Percentiles rank a stretch among this genome's conserved stretches.
phyloP scores from a whole-genome alignment of 2,329 filamentous ascomycete species.

The Fusarium concolor region DNA sequence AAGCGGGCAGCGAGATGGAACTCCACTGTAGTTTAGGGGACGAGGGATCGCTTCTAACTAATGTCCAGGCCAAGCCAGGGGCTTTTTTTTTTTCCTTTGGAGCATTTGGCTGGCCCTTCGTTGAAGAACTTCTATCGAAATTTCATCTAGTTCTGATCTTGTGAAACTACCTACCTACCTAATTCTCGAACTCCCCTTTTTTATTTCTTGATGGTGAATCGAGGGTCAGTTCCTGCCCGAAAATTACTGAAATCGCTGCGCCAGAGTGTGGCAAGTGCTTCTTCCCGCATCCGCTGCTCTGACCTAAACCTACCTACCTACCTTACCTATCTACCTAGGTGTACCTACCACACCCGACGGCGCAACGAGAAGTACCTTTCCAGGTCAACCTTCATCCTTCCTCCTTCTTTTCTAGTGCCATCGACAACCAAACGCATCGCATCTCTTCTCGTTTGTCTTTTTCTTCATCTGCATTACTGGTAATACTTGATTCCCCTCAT shows the following conservation, averaged over 20 bases:
- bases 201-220: neutral
- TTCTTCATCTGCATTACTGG: slow-evolving; percentile 26
- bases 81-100: slow-evolving; percentile 11
- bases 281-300: slow-evolving; percentile 31
- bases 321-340: no score
- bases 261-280: slow-evolving; percentile 35
- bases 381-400: slow-evolving; percentile 25
- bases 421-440: slow-evolving; percentile 25
- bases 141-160: slow-evolving; percentile 1
- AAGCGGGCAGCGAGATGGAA: slow-evolving; percentile 32
- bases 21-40: slow-evolving; percentile 39
- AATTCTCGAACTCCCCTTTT: neutral
- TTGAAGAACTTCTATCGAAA: slow-evolving; percentile 1
- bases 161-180: neutral
- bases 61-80: slow-evolving; percentile 19
- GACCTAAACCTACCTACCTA: slow-evolving; percentile 31
- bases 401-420: slow-evolving; percentile 31
- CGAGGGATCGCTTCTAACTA: slow-evolving; percentile 22
- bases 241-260: slow-evolving; percentile 14
- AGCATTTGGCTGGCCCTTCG: slow-evolving; percentile 12
- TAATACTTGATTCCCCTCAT: slow-evolving; percentile 35
- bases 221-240: neutral
- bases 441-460: slow-evolving; percentile 33
- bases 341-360: slow-evolving; percentile 20
- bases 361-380: slow-evolving; percentile 38